Conservation (phyloP, 2,329 filamentous ascomycete genomes). For the Aspergillus tamarii region DNA sequence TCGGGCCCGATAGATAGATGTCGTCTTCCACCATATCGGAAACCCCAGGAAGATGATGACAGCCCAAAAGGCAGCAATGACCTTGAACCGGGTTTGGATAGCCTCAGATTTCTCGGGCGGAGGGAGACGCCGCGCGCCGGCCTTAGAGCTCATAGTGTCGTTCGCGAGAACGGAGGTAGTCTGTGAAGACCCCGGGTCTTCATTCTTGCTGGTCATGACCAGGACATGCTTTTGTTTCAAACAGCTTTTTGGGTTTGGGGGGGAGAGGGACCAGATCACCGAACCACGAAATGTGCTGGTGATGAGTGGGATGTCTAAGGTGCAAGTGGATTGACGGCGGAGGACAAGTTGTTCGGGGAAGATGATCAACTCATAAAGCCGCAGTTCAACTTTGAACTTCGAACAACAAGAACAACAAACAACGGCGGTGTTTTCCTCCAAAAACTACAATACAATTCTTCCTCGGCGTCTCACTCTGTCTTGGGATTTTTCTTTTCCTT, state of each 20-base stretch:
- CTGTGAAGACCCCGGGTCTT: conserved; percentile 36
- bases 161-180: conserved; percentile 15
- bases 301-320: background rate
- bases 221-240: conserved; percentile 35
- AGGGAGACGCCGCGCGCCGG: conserved; percentile 52
- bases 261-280: conserved; percentile 8
- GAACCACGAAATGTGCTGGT: background rate
- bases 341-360: background rate
- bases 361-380: background rate
- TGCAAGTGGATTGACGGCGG: background rate
- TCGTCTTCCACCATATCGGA: conserved; percentile 96
- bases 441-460: background rate
- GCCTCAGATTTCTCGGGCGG: conserved; percentile 76
- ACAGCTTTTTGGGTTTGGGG: conserved; percentile 10
- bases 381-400: background rate
- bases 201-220: conserved; percentile 38
- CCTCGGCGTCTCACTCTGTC: background rate
- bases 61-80: conserved; percentile 88
- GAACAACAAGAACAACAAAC: background rate
- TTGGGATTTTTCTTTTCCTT: background rate
- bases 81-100: conserved; percentile 68
- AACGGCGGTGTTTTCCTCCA: background rate
- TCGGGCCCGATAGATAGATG: conserved; percentile 83
- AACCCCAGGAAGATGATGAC: conserved; percentile 81
- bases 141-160: conserved; percentile 25